Base-by-base conservation (phyloP, 495 filamentous ascomycete species). In the Chaetomium tenue region DNA sequence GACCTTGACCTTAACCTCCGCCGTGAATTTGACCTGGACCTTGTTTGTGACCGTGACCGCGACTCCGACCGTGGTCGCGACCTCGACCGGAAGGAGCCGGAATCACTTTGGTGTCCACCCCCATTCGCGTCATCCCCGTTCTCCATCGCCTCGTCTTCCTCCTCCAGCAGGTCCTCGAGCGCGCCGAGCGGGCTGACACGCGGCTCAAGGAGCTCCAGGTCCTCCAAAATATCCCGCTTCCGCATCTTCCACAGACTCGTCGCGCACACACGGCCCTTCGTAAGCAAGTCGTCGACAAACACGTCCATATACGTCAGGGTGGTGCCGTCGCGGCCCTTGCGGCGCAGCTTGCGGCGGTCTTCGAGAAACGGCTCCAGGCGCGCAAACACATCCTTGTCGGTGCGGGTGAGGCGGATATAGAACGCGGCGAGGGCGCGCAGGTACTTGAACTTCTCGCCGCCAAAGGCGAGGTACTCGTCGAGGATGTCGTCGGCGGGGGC, bases 221-320 rank as follows among this genome's bases (percentile, higher is more conserved):
- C 94, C 81, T 99, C 95, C 74, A 99, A 72, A 60, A 91, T 82
- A 63, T 88, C 84, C 70, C 94, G 81, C 61, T 85, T 86, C 12
- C 92, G 89, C 78, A 99, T 81, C 81, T 96, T 95, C 88, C 91
- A 95, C 62, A 99, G 71, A 71, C 88, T 95, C 12, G 96, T 97
- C 52, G 87, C 92, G 68, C 93, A 98, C 1, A 96, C 87, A 65
- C 94, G 83, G 61, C 95, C 90, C 77, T 96, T 95, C 0, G 87
- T 91, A 61, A 99, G 78, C 61, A 99, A 77, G 65, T 95, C 91
- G 77, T 98, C 94, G 57, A 98, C 83, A 71, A 99, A 98, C 72
- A 91, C 88, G 77, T 99, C 94, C 81, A 99, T 84, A 72, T 84
- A 89, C 47, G 91, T 92, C 52, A 98, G 74, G 23, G 77, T 81